Conservation (phyloP, 176 grass and related monocot species). For the Aegilops sharonensis region DNA sequence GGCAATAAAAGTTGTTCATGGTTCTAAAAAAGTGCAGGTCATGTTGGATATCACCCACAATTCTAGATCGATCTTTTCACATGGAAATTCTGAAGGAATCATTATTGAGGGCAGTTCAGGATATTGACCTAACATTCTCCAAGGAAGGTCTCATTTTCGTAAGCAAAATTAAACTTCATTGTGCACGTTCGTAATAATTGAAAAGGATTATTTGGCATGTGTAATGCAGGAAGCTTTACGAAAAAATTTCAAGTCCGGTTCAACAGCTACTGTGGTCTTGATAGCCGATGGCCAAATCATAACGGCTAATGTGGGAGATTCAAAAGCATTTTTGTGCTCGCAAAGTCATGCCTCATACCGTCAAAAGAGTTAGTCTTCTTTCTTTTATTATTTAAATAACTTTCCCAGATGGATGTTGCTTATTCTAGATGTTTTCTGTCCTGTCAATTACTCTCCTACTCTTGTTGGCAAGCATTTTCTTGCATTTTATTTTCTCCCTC, state of each 20-base stretch:
- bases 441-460: background rate
- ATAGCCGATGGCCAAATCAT: constrained; percentile 79
- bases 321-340: constrained; percentile 91
- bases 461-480: background rate
- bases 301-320: constrained; percentile 90
- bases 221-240: constrained; percentile 77
- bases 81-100: constrained; percentile 92
- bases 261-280: constrained; percentile 76
- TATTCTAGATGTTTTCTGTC: constrained; percentile 18
- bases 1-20: constrained; percentile 1
- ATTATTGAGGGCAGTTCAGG: constrained; percentile 73
- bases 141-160: constrained; percentile 55
- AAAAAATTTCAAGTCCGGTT: constrained; percentile 69
- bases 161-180: constrained; percentile 5
- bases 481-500: background rate
- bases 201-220: constrained; percentile 20
- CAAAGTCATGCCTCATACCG: constrained; percentile 33
- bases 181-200: background rate
- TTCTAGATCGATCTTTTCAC: constrained; percentile 70
- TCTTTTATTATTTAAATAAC: constrained; percentile 23
- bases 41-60: constrained; percentile 46
- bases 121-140: constrained; percentile 95
- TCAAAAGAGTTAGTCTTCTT: constrained; percentile 51
- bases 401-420: background rate
- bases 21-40: constrained; percentile 49